Evolutionary conservation across 148 eudicot genomes (phyloP).

Genomic region (Simmondsia chinensis): DNA sequence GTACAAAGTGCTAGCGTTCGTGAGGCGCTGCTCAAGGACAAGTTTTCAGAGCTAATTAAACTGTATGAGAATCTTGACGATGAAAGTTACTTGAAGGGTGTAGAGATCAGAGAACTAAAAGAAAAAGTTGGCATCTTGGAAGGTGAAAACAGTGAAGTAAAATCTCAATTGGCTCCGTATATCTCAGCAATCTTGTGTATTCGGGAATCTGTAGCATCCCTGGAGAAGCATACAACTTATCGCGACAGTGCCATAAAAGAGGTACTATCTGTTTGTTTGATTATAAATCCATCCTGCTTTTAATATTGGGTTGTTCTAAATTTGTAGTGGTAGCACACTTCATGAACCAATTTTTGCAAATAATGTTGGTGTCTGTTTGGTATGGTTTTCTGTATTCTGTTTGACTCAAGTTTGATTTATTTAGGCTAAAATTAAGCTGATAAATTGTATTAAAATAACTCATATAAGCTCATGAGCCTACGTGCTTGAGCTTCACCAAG

Average conservation of each 20-base stretch:
- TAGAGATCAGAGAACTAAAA: conserved; percentile 33
- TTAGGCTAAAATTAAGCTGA: too few relatives aligned
- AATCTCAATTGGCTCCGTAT: conserved; percentile 52
- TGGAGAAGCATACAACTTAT: conserved; percentile 44
- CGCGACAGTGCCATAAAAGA: conserved; percentile 20
- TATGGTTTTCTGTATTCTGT: too few relatives aligned
- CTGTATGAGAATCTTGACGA: conserved; percentile 35
- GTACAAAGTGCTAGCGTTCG: conserved; percentile 47
- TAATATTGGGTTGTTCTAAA: too few relatives aligned
- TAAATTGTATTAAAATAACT: too few relatives aligned
- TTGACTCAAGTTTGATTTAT: too few relatives aligned
- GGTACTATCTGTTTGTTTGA: conserved; percentile 30
- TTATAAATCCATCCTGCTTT: background rate
- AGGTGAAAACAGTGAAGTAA: conserved; percentile 61
- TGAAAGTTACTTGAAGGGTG: conserved; percentile 33
- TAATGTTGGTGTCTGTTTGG: too few relatives aligned
- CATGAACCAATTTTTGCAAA: too few relatives aligned
- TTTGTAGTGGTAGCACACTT: too few relatives aligned
- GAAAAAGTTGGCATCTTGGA: conserved; percentile 43
- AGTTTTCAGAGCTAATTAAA: conserved; percentile 55
- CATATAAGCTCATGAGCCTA: too few relatives aligned
- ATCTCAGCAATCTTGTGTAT: conserved; percentile 47
- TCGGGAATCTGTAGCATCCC: conserved; percentile 58
- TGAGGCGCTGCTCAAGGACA: conserved; percentile 53
- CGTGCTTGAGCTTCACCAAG: too few relatives aligned